phyloP scores from a whole-genome alignment of 2,329 filamentous ascomycete species.

The Ophiocordyceps camponoti-rufipedis region DNA sequence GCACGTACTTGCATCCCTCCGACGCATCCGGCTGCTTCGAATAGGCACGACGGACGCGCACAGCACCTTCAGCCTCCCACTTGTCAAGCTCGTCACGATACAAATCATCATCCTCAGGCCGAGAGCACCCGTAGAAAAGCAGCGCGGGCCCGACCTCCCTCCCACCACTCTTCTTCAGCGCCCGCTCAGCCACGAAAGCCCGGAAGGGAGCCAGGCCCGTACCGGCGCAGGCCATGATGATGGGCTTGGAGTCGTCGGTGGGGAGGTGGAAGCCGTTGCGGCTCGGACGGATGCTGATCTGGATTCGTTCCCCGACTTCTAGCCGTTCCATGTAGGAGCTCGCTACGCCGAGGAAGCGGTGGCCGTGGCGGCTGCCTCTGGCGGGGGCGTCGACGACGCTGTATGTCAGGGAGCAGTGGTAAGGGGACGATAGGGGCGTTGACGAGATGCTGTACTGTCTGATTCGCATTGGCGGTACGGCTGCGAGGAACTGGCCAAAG shows the following conservation, averaged over 20 bases:
- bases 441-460: slow-evolving; percentile 70
- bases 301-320: slow-evolving; percentile 21
- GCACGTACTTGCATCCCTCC: slow-evolving; percentile 28
- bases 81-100: slow-evolving; percentile 38
- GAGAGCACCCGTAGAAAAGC: slow-evolving; percentile 47
- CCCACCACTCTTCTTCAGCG: slow-evolving; percentile 28
- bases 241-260: slow-evolving; percentile 23
- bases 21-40: slow-evolving; percentile 24
- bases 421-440: slow-evolving; percentile 42
- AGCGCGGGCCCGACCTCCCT: slow-evolving; percentile 38
- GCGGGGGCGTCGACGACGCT: slow-evolving; percentile 41
- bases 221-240: slow-evolving; percentile 33
- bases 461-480: slow-evolving; percentile 60
- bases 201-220: slow-evolving; percentile 44
- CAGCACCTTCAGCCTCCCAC: slow-evolving; percentile 43
- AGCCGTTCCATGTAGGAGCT: slow-evolving; percentile 39
- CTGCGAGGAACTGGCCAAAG: slow-evolving; percentile 47
- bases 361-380: slow-evolving; percentile 26
- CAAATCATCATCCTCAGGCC: slow-evolving; percentile 34
- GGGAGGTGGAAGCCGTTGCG: slow-evolving; percentile 28
- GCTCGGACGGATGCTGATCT: slow-evolving; percentile 29
- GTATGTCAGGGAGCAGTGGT: slow-evolving; percentile 47
- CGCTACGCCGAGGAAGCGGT: slow-evolving; percentile 34
- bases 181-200: slow-evolving; percentile 44
- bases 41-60: slow-evolving; percentile 41